phyloP scores from a whole-genome alignment of 2,329 filamentous ascomycete species.

The Talaromyces sp. region DNA sequence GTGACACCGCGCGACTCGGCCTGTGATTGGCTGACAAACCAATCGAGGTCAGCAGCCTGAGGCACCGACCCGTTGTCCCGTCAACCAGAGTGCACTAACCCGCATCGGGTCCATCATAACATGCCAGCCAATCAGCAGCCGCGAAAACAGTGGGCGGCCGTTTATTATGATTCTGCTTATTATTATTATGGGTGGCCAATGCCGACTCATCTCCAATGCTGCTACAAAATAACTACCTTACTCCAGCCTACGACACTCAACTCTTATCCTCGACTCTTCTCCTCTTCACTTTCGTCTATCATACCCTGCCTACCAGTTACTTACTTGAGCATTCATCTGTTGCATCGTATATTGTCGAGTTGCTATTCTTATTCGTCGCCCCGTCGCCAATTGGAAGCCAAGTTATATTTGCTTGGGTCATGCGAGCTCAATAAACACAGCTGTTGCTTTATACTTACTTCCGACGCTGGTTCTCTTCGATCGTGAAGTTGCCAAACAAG shows the following conservation, averaged over 20 bases:
- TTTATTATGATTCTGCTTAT: slow-evolving; percentile 21
- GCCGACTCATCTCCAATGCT: background rate
- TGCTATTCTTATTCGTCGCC: slow-evolving; percentile 9
- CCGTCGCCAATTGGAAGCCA: background rate
- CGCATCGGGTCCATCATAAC: slow-evolving; percentile 30
- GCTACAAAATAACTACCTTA: background rate
- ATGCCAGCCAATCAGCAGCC: slow-evolving; percentile 35
- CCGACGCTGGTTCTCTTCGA: background rate
- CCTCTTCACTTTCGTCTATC: background rate
- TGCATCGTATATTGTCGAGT: slow-evolving; percentile 15
- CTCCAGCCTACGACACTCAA: slow-evolving; percentile 7
- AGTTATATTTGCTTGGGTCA: background rate
- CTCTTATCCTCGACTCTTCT: slow-evolving; percentile 15
- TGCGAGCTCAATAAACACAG: slow-evolving; percentile 6
- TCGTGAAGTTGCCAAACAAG: background rate
- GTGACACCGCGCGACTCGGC: background rate
- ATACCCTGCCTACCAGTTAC: background rate
- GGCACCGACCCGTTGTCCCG: slow-evolving; percentile 33
- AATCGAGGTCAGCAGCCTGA: slow-evolving; percentile 19
- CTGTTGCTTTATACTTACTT: background rate
- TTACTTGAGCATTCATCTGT: slow-evolving; percentile 3
- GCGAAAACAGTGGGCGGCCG: slow-evolving; percentile 22
- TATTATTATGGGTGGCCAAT: slow-evolving; percentile 19
- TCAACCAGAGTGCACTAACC: slow-evolving; percentile 33
- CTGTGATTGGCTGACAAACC: background rate